Base-by-base conservation (phyloP, 768 basidiomycete species). In the Boletus vermiculosoides region DNA sequence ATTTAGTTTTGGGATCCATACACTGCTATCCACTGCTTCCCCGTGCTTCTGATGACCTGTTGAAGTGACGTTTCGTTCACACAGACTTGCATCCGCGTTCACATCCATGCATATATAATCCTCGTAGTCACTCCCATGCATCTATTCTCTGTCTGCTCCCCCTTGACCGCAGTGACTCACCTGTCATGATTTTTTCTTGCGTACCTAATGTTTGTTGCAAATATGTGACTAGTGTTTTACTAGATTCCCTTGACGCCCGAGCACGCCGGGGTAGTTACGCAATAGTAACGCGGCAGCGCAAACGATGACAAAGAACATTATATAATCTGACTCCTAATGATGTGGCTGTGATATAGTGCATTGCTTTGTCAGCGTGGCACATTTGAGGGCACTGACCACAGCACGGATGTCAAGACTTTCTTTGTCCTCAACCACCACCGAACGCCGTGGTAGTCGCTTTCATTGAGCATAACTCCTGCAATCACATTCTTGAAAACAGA, bases 91-190 rank as follows among this genome's bases (percentile, higher is more conserved):
- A 63, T 66, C 31, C 45, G 34, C 40, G 39, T 50, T 54, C 18
- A 39, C 59, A 41, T 62, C 54, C 66, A 70, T 70, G 68, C 65
- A 67, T 63, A 52, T 60, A 50, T 59, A 63, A 34, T 65, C n/a
- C 49, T 52, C 42, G 47, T 63, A 59, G 52, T 50, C 58, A 52
- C 25, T 25, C 46, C 51, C 62, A 65, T 70, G 60, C 63, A 63
- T 56, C 59, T 59, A 56, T 59, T 66, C 46, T 50, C 46, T 28
- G 54, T 36, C 31, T 36, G 1, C 28, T 16, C 40, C 49, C 33
- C 45, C 33, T 50, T 57, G 49, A 48, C 54, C 49, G 33, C 48
- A 46, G 40, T 50, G n/a, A 42, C 22, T 25, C 37, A 23, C 53
- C 13, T 57, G 39, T 54, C 57, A 41, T 40, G 45, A 44, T 34